Evolutionary conservation across 202 grass and related monocot genomes (phyloP), one percentile per base, ranked within the genome.

Genomic region (Setaria italica): DNA sequence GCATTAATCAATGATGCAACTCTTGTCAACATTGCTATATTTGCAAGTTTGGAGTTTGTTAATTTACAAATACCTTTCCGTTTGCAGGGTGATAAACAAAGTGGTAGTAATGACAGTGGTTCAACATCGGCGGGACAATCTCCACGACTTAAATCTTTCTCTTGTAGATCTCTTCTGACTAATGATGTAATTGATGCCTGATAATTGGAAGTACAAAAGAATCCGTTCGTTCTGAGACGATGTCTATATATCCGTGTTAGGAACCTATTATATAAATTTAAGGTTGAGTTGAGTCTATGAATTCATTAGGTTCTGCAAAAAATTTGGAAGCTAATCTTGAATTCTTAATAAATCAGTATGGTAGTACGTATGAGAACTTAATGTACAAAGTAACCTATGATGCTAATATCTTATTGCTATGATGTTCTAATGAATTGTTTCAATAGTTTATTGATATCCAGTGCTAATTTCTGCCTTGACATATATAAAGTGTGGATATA

Each of bases 41-140:
- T 20, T 67, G 39, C 39, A 74, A 62, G 53, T 4, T 50, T 62
- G 49, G 50, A 39, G 19, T 46, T 54, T 89, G 21, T 74, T 75
- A 69, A 62, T 76, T 87, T 69, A 82, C 39, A 63, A 12, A 21
- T 47, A 42, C 13, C 80, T 66, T 43, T 82, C 16, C 83, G 8
- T 84, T 81, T 86, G 75, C 85, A 99, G 93, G 88, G 72, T 73
- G 88, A 90, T 71, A 88, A 90, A 85, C 91, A 92, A 92, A 92
- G 83, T 85, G 86, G 80, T 87, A 81, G 80, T 85, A 82, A 82
- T 83, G 94, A 94, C 88, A 91, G 82, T 80, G 87, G 88, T 80
- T 94, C 92, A 76, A 89, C 94, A 80, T 92, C 90, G 19, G 85
- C 88, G 8, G 76, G 91, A 63, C 92, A 86, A 70, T 88, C 97